Conservation (phyloP, 2,329 filamentous ascomycete genomes). For the Pseudogymnoascus sp. region DNA sequence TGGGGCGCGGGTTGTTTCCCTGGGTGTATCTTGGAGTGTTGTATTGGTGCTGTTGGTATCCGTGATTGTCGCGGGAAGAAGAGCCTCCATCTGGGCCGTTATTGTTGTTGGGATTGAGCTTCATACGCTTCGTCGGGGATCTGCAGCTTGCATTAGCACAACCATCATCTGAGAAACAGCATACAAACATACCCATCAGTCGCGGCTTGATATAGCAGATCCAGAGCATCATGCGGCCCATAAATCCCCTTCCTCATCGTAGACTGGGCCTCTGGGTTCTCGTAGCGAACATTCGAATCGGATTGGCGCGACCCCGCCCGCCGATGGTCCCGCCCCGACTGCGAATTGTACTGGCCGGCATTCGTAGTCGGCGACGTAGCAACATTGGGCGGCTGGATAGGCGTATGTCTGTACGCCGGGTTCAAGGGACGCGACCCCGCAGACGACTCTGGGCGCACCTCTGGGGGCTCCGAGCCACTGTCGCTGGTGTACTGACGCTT, state of each 20-base stretch:
- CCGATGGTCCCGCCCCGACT: constrained; percentile 40
- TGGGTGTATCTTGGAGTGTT: background rate
- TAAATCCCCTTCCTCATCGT: constrained; percentile 69
- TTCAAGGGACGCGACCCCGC: constrained; percentile 25
- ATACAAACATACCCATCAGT: constrained; percentile 42
- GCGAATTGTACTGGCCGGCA: constrained; percentile 55
- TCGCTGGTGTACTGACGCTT: constrained; percentile 50
- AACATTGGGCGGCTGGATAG: background rate
- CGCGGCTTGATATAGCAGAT: constrained; percentile 82
- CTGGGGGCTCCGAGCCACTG: constrained; percentile 36
- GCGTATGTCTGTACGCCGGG: background rate
- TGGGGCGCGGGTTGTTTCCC: background rate
- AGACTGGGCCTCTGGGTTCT: constrained; percentile 56
- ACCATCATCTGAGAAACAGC: background rate
- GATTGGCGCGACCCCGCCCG: constrained; percentile 15
- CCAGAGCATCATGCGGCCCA: constrained; percentile 85
- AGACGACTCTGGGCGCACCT: constrained; percentile 16
- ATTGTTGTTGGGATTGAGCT: background rate
- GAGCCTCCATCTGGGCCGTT: background rate
- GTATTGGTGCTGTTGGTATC: background rate
- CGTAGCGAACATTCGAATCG: constrained; percentile 52
- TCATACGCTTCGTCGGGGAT: background rate
- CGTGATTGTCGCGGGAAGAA: background rate
- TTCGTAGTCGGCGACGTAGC: constrained; percentile 58
- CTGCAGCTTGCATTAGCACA: background rate